Percentiles rank a stretch among this genome's conserved stretches.
Evolutionary conservation across 306 rosid species (phyloP).

Genomic region (Glycine soja): DNA sequence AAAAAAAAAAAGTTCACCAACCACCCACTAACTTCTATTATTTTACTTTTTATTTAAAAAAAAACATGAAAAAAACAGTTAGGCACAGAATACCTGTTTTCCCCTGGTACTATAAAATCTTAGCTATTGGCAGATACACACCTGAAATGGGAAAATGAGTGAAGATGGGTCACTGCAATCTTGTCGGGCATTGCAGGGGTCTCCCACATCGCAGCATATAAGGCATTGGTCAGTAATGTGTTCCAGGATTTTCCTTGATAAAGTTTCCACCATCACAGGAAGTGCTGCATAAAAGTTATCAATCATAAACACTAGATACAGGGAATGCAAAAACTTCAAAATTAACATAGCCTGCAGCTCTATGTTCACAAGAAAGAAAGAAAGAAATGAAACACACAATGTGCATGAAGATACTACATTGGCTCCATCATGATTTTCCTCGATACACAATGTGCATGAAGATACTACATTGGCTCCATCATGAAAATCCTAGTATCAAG

Average conservation of each 20-base stretch:
- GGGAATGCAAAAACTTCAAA: conserved; percentile 37
- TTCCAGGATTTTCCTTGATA: conserved; percentile 75
- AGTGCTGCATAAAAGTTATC: conserved; percentile 68
- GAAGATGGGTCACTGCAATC: conserved; percentile 89
- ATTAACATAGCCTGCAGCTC: neutral
- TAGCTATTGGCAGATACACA: conserved; percentile 45
- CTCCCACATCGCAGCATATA: conserved; percentile 94
- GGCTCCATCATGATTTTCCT: neutral
- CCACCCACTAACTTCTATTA: too few relatives aligned
- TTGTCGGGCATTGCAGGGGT: conserved; percentile 90
- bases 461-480: neutral
- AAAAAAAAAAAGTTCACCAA: too few relatives aligned
- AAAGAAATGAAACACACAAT: conserved; percentile 38
- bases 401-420: conserved; percentile 3
- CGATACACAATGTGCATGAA: conserved; percentile 22
- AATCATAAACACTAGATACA: conserved; percentile 38
- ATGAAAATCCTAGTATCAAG: too few relatives aligned
- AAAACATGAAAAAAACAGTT: too few relatives aligned
- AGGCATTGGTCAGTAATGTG: conserved; percentile 97
- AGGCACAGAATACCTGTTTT: too few relatives aligned
- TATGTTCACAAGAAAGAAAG: conserved; percentile 25
- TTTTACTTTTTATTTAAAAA: too few relatives aligned
- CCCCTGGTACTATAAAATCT: neutral
- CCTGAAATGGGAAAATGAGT: conserved; percentile 99
- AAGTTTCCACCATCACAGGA: conserved; percentile 88